phyloP scores from a whole-genome alignment of 139 green algal genomes.

The Klebsormidium nitens region DNA sequence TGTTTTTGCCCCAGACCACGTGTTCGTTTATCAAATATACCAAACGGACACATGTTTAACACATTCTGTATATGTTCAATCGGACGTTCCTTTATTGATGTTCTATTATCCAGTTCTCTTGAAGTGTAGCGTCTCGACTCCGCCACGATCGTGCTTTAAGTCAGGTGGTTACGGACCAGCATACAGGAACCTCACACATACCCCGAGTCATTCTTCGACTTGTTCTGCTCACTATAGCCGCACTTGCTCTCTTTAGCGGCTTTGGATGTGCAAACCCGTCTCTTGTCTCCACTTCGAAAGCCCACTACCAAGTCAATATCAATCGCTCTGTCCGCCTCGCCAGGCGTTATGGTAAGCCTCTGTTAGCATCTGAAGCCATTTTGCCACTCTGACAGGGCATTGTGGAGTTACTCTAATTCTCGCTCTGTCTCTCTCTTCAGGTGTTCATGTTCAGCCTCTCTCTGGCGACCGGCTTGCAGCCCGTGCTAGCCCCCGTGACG shows the following conservation, averaged over 20 bases:
- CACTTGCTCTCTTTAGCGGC: background rate
- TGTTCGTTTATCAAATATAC: too few relatives aligned
- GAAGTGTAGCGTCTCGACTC: too few relatives aligned
- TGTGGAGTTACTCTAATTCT: background rate
- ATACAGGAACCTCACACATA: too few relatives aligned
- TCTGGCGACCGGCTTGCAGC: constrained; percentile 19
- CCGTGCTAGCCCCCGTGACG: constrained; percentile 2
- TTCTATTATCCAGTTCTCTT: too few relatives aligned
- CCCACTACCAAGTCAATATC: background rate
- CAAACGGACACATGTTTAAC: too few relatives aligned
- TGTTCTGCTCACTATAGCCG: too few relatives aligned
- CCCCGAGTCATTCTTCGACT: too few relatives aligned
- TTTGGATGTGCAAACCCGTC: background rate
- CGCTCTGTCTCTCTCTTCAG: constrained; percentile 10
- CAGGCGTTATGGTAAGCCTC: background rate
- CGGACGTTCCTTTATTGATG: too few relatives aligned
- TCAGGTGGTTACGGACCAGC: too few relatives aligned
- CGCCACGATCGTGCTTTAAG: too few relatives aligned
- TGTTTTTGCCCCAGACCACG: too few relatives aligned
- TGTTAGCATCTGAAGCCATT: background rate
- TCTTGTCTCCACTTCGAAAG: background rate
- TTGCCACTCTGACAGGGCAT: constrained; percentile 1
- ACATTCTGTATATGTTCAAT: too few relatives aligned
- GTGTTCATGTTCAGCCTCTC: constrained; percentile 32
- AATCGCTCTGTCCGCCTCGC: background rate